Conservation (phyloP, 2,329 filamentous ascomycete species). For the Ophiostoma pallidulum region DNA sequence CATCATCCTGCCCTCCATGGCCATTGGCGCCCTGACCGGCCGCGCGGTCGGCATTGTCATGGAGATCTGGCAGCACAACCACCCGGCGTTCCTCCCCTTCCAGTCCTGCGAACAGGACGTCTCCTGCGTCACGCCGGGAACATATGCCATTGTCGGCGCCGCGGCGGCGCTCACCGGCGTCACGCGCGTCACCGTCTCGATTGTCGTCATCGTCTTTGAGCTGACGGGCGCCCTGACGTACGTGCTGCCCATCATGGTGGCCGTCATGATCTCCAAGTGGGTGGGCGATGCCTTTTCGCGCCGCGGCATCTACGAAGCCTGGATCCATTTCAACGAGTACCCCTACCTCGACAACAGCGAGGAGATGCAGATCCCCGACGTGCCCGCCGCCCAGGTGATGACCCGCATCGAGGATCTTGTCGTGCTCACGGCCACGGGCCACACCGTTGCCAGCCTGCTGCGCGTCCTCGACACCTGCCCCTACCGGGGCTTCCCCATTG, state of each 20-base stretch:
- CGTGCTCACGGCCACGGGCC: slow-evolving; percentile 75
- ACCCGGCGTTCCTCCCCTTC: slow-evolving; percentile 71
- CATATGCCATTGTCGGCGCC: slow-evolving; percentile 92
- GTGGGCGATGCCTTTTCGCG: slow-evolving; percentile 91
- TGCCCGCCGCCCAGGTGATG: slow-evolving; percentile 83
- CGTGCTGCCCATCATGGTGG: slow-evolving; percentile 97
- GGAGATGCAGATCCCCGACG: slow-evolving; percentile 56
- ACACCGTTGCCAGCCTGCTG: slow-evolving; percentile 71
- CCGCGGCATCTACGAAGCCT: slow-evolving; percentile 91
- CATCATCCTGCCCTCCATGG: slow-evolving; percentile 92
- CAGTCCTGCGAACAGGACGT: slow-evolving; percentile 73
- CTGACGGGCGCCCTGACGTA: slow-evolving; percentile 93
- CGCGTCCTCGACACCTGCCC: slow-evolving; percentile 62
- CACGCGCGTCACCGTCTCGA: slow-evolving; percentile 93
- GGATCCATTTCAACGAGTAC: slow-evolving; percentile 95
- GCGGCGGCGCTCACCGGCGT: slow-evolving; percentile 90
- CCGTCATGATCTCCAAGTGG: slow-evolving; percentile 98
- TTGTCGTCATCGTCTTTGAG: slow-evolving; percentile 99
- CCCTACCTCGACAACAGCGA: slow-evolving; percentile 78
- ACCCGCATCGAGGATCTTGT: slow-evolving; percentile 84
- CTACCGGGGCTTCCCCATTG: slow-evolving; percentile 86
- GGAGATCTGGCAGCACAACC: slow-evolving; percentile 74
- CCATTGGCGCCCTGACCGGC: slow-evolving; percentile 83
- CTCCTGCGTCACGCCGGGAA: slow-evolving; percentile 84
- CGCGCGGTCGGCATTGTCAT: slow-evolving; percentile 83